Percentiles rank a stretch among this genome's conserved stretches.
These are phyloP conservation scores for Thelonectria olida DNA, from an alignment of 2,329 filamentous ascomycete species.

Conservation along the genomic window DNA sequence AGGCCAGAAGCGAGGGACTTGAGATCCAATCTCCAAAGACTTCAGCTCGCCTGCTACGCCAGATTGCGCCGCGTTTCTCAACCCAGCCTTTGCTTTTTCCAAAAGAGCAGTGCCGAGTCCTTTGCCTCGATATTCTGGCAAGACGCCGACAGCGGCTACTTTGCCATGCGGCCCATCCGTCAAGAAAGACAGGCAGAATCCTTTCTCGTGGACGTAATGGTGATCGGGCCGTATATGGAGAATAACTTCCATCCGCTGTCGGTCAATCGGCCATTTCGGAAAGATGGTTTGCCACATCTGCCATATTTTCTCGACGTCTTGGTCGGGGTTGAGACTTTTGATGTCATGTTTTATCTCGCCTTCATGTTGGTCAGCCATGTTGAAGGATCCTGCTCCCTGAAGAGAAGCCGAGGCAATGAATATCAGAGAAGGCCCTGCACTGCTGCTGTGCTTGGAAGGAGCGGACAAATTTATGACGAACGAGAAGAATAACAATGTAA, in stretches of 20 bases:
- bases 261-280: slow-evolving; percentile 29
- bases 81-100: neutral
- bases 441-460: too few relatives aligned
- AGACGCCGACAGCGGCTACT: slow-evolving; percentile 32
- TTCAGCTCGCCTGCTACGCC: slow-evolving; percentile 3
- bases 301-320: slow-evolving; percentile 30
- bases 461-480: too few relatives aligned
- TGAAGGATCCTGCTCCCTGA: too few relatives aligned
- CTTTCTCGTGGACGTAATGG: slow-evolving; percentile 30
- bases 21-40: slow-evolving; percentile 31
- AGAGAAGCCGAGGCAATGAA: too few relatives aligned
- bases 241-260: slow-evolving; percentile 15
- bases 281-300: slow-evolving; percentile 35
- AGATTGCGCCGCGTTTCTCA: slow-evolving; percentile 8
- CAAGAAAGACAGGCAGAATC: slow-evolving; percentile 31
- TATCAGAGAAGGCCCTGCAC: too few relatives aligned
- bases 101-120: slow-evolving; percentile 31
- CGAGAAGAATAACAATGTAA: too few relatives aligned
- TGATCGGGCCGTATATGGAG: slow-evolving; percentile 2
- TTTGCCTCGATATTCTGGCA: slow-evolving; percentile 26
- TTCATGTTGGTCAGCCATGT: neutral
- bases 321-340: slow-evolving; percentile 12
- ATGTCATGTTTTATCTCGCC: slow-evolving; percentile 18
- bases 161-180: neutral
- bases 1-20: slow-evolving; percentile 34